Evolutionary conservation across 2,329 filamentous ascomycete species (phyloP).

Genomic region (Hypoxylon sp.): DNA sequence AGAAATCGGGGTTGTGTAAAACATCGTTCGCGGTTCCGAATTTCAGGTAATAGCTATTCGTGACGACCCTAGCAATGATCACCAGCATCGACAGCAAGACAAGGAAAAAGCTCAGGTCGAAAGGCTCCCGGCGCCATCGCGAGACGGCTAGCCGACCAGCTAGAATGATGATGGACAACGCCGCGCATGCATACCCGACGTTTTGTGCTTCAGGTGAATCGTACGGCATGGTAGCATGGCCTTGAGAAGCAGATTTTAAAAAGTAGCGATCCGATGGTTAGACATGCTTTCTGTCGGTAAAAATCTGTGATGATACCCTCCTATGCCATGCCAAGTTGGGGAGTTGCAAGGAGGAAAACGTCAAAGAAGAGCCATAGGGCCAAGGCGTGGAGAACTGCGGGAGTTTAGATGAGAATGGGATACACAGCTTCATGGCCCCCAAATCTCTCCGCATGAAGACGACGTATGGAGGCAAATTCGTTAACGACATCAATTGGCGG

Average conservation of each 20-base stretch:
- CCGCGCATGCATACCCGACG: slow-evolving; percentile 47
- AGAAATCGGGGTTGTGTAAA: slow-evolving; percentile 29
- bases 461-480: slow-evolving; percentile 8
- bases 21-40: slow-evolving; percentile 48
- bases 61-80: slow-evolving; percentile 44
- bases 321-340: neutral
- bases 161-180: slow-evolving; percentile 49
- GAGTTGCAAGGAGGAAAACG: neutral
- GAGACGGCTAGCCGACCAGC: slow-evolving; percentile 44
- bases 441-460: slow-evolving; percentile 33
- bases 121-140: slow-evolving; percentile 47
- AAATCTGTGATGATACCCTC: slow-evolving; percentile 6
- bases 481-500: slow-evolving; percentile 17
- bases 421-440: slow-evolving; percentile 16
- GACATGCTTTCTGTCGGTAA: slow-evolving; percentile 22
- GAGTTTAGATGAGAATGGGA: slow-evolving; percentile 18
- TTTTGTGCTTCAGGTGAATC: slow-evolving; percentile 38
- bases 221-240: slow-evolving; percentile 33
- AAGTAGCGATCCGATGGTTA: slow-evolving; percentile 12
- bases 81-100: slow-evolving; percentile 46
- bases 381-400: neutral
- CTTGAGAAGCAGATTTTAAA: slow-evolving; percentile 10
- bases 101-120: slow-evolving; percentile 49
- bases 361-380: slow-evolving; percentile 6
- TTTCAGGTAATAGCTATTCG: slow-evolving; percentile 46